phyloP scores from a whole-genome alignment of 768 basidiomycete genomes.

The Boletus barrowsii region DNA sequence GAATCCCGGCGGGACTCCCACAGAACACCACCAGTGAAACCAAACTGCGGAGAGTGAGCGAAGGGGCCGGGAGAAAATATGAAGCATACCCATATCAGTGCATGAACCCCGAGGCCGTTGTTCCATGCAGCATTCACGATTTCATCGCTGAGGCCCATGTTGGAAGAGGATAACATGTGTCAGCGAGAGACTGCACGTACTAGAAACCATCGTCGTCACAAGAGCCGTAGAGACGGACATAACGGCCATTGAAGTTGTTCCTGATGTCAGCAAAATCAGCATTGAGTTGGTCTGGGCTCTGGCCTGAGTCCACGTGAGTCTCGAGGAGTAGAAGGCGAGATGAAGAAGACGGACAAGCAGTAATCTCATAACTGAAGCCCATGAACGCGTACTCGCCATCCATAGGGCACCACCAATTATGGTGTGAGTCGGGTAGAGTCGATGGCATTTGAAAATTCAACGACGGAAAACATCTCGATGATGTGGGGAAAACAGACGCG shows the following conservation, averaged over 20 bases:
- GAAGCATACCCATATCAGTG: constrained; percentile 64
- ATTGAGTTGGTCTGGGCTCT: constrained; percentile 47
- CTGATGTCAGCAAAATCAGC: constrained; percentile 61
- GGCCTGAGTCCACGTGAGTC: constrained; percentile 41
- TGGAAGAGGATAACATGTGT: background rate
- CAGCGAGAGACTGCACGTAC: constrained; percentile 15
- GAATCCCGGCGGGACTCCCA: constrained; percentile 55
- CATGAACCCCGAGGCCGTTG: constrained; percentile 67
- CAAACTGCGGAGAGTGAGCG: constrained; percentile 28
- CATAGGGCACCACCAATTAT: constrained; percentile 63
- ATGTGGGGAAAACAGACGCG: no score
- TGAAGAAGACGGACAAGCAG: constrained; percentile 45
- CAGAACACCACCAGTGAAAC: constrained; percentile 37
- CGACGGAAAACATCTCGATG: constrained; percentile 36
- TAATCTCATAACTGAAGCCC: constrained; percentile 75
- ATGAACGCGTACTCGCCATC: constrained; percentile 71
- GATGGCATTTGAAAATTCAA: constrained; percentile 55
- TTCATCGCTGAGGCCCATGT: constrained; percentile 39
- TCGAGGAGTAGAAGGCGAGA: background rate
- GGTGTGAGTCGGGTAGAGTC: constrained; percentile 40
- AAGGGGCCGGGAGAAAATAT: background rate
- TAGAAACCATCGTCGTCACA: constrained; percentile 42
- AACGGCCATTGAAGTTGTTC: constrained; percentile 57
- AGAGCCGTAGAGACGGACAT: constrained; percentile 51
- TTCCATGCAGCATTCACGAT: constrained; percentile 67